phyloP scores from a whole-genome alignment of 1,139 yeast species.

The Blastobotrys ciferrii region DNA sequence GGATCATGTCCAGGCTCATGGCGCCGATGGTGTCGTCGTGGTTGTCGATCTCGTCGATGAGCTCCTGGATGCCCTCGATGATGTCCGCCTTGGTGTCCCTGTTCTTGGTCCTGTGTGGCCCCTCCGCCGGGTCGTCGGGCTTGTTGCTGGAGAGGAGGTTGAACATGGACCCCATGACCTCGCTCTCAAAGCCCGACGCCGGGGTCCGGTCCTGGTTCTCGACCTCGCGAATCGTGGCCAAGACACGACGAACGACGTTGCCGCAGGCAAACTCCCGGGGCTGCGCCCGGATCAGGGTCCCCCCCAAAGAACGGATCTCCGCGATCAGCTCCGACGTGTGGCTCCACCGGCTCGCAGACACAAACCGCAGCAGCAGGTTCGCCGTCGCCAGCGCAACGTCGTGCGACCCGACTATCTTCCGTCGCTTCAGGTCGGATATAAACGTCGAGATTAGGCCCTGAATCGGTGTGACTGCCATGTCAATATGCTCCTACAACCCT shows the following conservation, averaged over 20 bases:
- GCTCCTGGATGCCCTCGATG: slow-evolving; percentile 90
- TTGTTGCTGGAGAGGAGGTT: slow-evolving; percentile 59
- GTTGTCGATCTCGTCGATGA: slow-evolving; percentile 86
- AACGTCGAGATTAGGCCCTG: slow-evolving; percentile 3
- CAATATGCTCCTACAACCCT: too few species aligned
- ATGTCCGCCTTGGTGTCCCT: slow-evolving; percentile 79
- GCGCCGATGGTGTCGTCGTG: slow-evolving; percentile 89
- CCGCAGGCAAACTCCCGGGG: slow-evolving; percentile 78
- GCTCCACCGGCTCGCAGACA: slow-evolving; percentile 87
- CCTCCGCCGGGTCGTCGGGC: slow-evolving; percentile 14
- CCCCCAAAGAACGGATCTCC: slow-evolving; percentile 55
- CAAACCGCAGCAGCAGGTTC: slow-evolving; percentile 80
- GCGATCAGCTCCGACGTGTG: slow-evolving; percentile 68
- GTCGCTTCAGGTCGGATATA: slow-evolving; percentile 52
- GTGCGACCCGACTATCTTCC: slow-evolving; percentile 71
- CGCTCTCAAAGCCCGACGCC: slow-evolving; percentile 6
- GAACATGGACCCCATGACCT: slow-evolving; percentile 61
- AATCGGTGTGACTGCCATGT: slow-evolving; percentile 7
- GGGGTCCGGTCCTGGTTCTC: slow-evolving; percentile 42
- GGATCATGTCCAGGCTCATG: slow-evolving; percentile 89
- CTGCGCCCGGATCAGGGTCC: slow-evolving; percentile 41
- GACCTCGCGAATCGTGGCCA: slow-evolving; percentile 87
- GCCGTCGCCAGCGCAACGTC: slow-evolving; percentile 84
- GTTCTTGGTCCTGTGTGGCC: slow-evolving; percentile 27
- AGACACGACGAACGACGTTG: slow-evolving; percentile 83